A percentile compares a stretch with the other conserved stretches of the same genome.
Evolutionary conservation across 768 basidiomycete species (phyloP).

Genomic region (Hypholoma fasciculare): DNA sequence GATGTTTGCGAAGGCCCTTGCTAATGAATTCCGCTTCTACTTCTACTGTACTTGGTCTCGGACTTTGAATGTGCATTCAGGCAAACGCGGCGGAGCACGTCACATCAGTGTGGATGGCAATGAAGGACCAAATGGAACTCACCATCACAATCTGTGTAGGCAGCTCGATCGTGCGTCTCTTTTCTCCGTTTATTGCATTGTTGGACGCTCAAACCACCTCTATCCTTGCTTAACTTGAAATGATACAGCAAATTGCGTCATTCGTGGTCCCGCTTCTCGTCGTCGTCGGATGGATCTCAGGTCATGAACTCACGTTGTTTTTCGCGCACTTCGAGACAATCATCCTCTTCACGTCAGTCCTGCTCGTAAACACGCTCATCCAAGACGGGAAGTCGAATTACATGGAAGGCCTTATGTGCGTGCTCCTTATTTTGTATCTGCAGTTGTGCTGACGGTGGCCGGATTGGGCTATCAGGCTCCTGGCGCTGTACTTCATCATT

Average conservation of each 20-base stretch:
- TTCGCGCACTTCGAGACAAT: constrained; percentile 92
- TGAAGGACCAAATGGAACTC: constrained; percentile 62
- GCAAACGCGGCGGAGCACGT: constrained; percentile 87
- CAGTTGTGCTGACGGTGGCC: constrained; percentile 37
- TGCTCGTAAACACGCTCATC: constrained; percentile 84
- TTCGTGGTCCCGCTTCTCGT: constrained; percentile 89
- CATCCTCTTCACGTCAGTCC: constrained; percentile 80
- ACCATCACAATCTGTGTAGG: constrained; percentile 83
- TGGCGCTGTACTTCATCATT: constrained; percentile 77
- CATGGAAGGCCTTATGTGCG: constrained; percentile 85
- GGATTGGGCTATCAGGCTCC: constrained; percentile 24
- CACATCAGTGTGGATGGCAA: constrained; percentile 86
- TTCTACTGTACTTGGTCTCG: too few relatives aligned
- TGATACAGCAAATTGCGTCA: constrained; percentile 73
- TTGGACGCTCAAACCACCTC: background rate
- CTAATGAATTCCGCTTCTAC: background rate
- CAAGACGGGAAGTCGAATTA: constrained; percentile 89
- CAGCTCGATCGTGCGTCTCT: constrained; percentile 68
- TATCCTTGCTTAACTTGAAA: background rate
- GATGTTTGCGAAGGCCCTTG: background rate
- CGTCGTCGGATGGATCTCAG: constrained; percentile 82
- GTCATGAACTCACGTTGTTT: constrained; percentile 75
- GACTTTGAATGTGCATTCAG: constrained; percentile 27
- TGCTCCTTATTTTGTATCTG: constrained; percentile 25
- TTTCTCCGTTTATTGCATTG: background rate